Base-by-base conservation (phyloP, 208 protist genomes). In the Acanthamoeba quina region DNA sequence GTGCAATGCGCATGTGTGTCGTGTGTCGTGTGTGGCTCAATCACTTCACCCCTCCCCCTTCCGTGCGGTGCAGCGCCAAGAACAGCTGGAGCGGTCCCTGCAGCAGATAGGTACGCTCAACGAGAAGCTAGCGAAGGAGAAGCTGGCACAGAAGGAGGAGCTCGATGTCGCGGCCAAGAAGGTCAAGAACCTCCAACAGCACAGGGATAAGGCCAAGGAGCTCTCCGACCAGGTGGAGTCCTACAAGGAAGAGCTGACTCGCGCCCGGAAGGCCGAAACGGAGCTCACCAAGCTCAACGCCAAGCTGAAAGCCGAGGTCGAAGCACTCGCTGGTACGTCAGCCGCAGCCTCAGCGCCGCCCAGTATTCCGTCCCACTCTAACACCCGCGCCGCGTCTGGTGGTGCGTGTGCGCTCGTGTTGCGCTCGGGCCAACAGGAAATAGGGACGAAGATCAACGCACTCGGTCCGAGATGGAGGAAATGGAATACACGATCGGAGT, bases 41-140 rank as follows among this genome's bases (percentile, higher is more conserved):
- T 68, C 60, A 13, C 10, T 11, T 47, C 44, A 47, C 7, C 44
- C 44, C 44, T 11, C 44, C 5, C 5, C 54, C 10, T 58, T 56
- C 52, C 54, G 54, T 58, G 54, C 13, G 19, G 34, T 82, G 72
- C 37, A 82, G 72, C 72, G 72, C 19, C 72, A 82, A 24, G 72
- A 82, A 24, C 72, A 82, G 72, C 31, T 82, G 10, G 72, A 82
- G 19, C 31, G 72, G n/a, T 52, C 72, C 19, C 44, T 82, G 5
- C 19, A 82, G 24, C 72, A 82, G 31, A 49, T 82, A 15, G 72
- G 44, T 0, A 24, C 72, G 17, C 72, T 82, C 34, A 82, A 82
- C 72, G 72, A 52, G 72, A 82, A 82, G 26, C 29, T 82, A 7
- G 19, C 72, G 19, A 82, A 82, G 72, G 72, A 82, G 72, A 82